phyloP scores from a whole-genome alignment of 2,329 filamentous ascomycete species.

The Epicoccum sorghinum region DNA sequence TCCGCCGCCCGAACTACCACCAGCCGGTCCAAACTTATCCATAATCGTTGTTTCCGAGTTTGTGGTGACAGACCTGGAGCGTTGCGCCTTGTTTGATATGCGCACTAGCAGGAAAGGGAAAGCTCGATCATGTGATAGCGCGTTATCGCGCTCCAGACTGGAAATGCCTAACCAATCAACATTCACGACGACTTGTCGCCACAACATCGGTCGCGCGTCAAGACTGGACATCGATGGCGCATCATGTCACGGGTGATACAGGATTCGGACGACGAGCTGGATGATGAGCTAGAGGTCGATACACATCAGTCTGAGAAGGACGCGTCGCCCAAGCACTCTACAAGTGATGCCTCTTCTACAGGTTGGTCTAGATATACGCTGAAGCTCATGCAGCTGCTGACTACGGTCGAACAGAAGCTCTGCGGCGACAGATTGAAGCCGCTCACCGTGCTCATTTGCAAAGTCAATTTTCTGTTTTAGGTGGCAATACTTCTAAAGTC shows the following conservation, averaged over 20 bases:
- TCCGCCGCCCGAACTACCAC: slow-evolving; percentile 27
- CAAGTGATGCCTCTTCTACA: slow-evolving; percentile 13
- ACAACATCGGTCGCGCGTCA: background rate
- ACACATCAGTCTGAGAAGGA: slow-evolving; percentile 18
- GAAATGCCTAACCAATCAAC: slow-evolving; percentile 5
- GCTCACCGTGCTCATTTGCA: slow-evolving; percentile 36
- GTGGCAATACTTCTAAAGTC: slow-evolving; percentile 5
- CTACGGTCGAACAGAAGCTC: background rate
- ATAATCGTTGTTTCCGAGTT: slow-evolving; percentile 17
- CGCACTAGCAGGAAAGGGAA: slow-evolving; percentile 16
- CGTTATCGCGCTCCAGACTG: slow-evolving; percentile 19
- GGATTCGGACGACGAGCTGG: slow-evolving; percentile 47
- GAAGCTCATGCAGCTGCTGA: background rate
- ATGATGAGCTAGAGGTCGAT: slow-evolving; percentile 36
- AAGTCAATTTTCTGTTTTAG: slow-evolving; percentile 7
- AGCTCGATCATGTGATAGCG: slow-evolving; percentile 31
- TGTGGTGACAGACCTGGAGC: background rate
- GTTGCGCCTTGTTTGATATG: background rate
- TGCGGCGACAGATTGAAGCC: slow-evolving; percentile 24
- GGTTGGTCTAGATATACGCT: background rate
- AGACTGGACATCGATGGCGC: background rate
- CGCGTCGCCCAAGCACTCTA: slow-evolving; percentile 23
- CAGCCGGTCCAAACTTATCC: slow-evolving; percentile 31
- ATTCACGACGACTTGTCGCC: background rate
- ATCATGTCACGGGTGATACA: slow-evolving; percentile 40